Evolutionary conservation across 108 stramenopile genomes (phyloP).

Genomic region (Conticribra guillardii): DNA sequence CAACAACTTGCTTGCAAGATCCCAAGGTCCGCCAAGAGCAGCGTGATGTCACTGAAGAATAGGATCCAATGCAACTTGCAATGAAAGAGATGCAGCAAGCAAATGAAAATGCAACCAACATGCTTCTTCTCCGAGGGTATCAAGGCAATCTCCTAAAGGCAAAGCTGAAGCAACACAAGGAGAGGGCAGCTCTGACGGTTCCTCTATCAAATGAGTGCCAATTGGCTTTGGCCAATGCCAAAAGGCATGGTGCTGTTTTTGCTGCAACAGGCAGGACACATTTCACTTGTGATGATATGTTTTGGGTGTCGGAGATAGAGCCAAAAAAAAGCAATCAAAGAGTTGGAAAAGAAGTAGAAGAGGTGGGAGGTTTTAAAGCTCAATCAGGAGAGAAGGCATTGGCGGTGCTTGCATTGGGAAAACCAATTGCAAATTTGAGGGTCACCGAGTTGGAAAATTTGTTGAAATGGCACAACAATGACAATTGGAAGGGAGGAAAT

Average conservation of each 20-base stretch:
- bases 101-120: conserved; percentile 2
- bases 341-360: not conserved
- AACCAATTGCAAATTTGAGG: not conserved
- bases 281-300: too few species aligned
- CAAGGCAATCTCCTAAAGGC: not conserved
- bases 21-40: not conserved
- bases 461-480: not conserved
- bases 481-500: not conserved
- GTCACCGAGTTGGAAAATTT: conserved; percentile 2
- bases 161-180: not conserved
- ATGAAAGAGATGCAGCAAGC: not conserved
- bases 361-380: not conserved
- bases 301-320: too few species aligned
- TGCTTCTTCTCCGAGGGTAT: not conserved
- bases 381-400: not conserved
- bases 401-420: not conserved
- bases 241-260: not conserved
- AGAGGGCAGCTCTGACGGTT: not conserved
- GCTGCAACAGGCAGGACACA: not conserved
- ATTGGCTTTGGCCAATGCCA: not conserved
- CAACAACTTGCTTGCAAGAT: not conserved
- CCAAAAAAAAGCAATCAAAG: not conserved
- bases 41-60: not conserved
- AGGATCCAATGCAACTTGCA: not conserved
- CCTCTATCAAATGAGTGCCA: not conserved